Conservation (phyloP, 75 land plant species). For the Chamaecyparis obtusa region DNA sequence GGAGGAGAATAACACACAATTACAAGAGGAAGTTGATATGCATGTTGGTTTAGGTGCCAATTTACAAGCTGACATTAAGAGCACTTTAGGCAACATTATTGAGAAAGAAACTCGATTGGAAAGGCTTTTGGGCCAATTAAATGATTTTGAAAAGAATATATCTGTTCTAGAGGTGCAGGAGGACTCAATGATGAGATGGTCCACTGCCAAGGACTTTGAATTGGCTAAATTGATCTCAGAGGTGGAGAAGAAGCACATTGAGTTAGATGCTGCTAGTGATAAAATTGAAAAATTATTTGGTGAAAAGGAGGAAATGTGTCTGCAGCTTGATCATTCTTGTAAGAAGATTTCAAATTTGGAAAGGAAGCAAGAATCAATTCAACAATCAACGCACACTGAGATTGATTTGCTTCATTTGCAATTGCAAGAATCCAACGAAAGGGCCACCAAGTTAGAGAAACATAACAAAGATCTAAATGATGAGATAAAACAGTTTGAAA, state of each 20-base stretch:
- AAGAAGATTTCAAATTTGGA: conserved; percentile 21
- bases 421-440: conserved; percentile 13
- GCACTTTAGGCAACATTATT: conserved; percentile 34
- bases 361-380: conserved; percentile 11
- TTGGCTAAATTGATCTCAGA: conserved; percentile 45
- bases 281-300: conserved; percentile 26
- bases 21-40: conserved; percentile 47
- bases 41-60: conserved; percentile 40
- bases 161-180: conserved; percentile 45
- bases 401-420: conserved; percentile 16
- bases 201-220: conserved; percentile 37
- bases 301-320: background rate
- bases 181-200: conserved; percentile 51
- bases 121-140: conserved; percentile 27
- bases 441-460: conserved; percentile 18
- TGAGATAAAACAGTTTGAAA: background rate
- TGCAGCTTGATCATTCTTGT: conserved; percentile 8
- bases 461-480: conserved; percentile 5
- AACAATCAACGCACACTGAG: conserved; percentile 2
- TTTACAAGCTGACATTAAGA: conserved; percentile 42
- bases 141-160: conserved; percentile 46
- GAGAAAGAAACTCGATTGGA: conserved; percentile 46
- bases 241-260: conserved; percentile 29
- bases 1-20: conserved; percentile 37
- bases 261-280: conserved; percentile 13